A percentile compares a stretch with the other conserved stretches of the same genome.
phyloP scores from a whole-genome alignment of 1,139 yeast species.

The Magnusiomyces paraingens region DNA sequence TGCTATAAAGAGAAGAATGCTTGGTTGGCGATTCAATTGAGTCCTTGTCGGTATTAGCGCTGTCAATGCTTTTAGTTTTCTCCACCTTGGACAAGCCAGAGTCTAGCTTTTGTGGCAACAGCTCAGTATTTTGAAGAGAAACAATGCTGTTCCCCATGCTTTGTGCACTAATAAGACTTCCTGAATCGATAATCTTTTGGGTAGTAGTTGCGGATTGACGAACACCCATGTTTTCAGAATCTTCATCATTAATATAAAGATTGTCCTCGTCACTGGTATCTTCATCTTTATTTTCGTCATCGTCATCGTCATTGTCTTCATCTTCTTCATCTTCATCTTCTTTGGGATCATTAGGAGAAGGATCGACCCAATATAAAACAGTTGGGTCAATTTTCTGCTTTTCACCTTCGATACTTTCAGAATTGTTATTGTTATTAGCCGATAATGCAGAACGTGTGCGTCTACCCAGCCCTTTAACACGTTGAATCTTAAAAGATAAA shows the following conservation, averaged over 20 bases:
- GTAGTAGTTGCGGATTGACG: too few species aligned
- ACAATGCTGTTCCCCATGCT: too few species aligned
- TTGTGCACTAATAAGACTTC: too few species aligned
- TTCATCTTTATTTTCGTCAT: conserved; percentile 10
- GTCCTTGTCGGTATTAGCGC: not conserved
- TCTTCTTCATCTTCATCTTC: conserved; percentile 13
- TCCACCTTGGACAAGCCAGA: not conserved
- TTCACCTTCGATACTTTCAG: conserved; percentile 11
- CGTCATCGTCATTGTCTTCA: conserved; percentile 10
- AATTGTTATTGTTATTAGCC: conserved; percentile 12
- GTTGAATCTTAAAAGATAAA: conserved; percentile 26
- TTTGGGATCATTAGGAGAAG: conserved; percentile 17
- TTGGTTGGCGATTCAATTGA: not conserved
- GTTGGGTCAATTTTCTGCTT: conserved; percentile 16
- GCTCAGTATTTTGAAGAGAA: too few species aligned
- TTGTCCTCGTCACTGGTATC: conserved; percentile 8
- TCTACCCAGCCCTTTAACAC: conserved; percentile 31
- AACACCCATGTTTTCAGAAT: too few species aligned
- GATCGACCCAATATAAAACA: conserved; percentile 31
- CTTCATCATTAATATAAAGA: not conserved
- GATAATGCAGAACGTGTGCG: conserved; percentile 14
- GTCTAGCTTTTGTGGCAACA: too few species aligned
- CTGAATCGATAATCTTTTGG: too few species aligned
- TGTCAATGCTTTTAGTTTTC: not conserved
- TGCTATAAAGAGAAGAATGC: not conserved